A percentile compares a stretch with the other conserved stretches of the same genome.
These are phyloP conservation scores for Wickerhamiella spandovensis DNA, from an alignment of 805 yeast genomes.

Conservation along the genomic window DNA sequence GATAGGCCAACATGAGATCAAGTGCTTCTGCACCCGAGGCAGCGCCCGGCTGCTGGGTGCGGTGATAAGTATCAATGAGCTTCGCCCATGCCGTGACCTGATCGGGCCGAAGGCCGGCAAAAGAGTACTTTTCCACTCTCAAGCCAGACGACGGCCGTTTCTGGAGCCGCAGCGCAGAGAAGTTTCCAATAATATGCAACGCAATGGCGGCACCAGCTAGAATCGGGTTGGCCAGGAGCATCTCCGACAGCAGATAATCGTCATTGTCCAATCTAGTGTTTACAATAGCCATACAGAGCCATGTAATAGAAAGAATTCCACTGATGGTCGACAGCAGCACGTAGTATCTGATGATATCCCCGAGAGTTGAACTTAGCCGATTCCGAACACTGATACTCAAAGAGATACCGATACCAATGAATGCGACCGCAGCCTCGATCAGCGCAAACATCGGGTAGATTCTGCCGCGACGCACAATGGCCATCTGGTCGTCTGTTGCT, in stretches of 20 bases:
- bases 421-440: conserved; percentile 15
- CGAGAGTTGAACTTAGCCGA: conserved; percentile 14
- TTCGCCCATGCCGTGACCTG: conserved; percentile 23
- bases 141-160: conserved; percentile 19
- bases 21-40: conserved; percentile 24
- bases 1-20: conserved; percentile 23
- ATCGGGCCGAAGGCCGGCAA: conserved; percentile 14
- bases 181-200: conserved; percentile 14
- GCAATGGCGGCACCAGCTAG: conserved; percentile 13
- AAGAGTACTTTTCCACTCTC: conserved; percentile 21
- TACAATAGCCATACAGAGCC: conserved; percentile 14
- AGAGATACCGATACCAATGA: conserved; percentile 17
- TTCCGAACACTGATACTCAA: conserved; percentile 14
- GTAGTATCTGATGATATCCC: conserved; percentile 12
- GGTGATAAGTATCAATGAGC: conserved; percentile 23
- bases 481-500: neutral
- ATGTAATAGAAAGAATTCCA: conserved; percentile 13
- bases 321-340: conserved; percentile 7
- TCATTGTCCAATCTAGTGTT: conserved; percentile 3
- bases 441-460: conserved; percentile 17
- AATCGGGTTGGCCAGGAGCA: conserved; percentile 16
- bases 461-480: conserved; percentile 1
- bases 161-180: conserved; percentile 16
- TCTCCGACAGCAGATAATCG: conserved; percentile 8
- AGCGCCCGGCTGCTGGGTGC: conserved; percentile 20